phyloP scores from a whole-genome alignment of 2,329 filamentous ascomycete genomes.

The Pseudocercospora macadamiae region DNA sequence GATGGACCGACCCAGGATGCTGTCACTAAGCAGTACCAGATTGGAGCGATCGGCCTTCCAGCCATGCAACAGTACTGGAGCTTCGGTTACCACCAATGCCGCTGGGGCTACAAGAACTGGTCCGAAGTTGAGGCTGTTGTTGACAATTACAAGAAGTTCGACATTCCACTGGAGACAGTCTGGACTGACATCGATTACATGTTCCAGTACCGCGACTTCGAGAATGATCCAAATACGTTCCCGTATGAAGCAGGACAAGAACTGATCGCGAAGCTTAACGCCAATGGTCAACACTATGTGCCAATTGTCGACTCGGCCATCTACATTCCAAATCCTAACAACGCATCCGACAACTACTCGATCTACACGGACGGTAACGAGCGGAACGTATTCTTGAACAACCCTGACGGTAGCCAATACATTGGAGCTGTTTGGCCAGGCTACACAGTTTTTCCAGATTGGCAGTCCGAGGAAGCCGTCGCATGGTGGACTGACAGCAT shows the following conservation, averaged over 20 bases:
- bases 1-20: slow-evolving; percentile 70
- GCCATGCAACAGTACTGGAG: slow-evolving; percentile 81
- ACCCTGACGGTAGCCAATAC: slow-evolving; percentile 40
- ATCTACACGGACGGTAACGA: slow-evolving; percentile 40
- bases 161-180: slow-evolving; percentile 59
- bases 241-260: slow-evolving; percentile 52
- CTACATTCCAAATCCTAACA: slow-evolving; percentile 72
- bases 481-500: slow-evolving; percentile 64
- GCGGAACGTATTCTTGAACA: slow-evolving; percentile 39
- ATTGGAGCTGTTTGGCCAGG: slow-evolving; percentile 57
- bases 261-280: slow-evolving; percentile 58
- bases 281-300: slow-evolving; percentile 60
- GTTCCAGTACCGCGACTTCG: slow-evolving; percentile 63
- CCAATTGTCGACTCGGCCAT: slow-evolving; percentile 67
- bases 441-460: slow-evolving; percentile 65
- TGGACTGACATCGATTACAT: slow-evolving; percentile 59
- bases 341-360: slow-evolving; percentile 64
- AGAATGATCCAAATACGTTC: slow-evolving; percentile 58
- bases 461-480: slow-evolving; percentile 61
- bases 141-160: slow-evolving; percentile 56
- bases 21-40: slow-evolving; percentile 71
- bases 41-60: slow-evolving; percentile 68
- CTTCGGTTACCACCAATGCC: slow-evolving; percentile 80
- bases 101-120: slow-evolving; percentile 81
- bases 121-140: slow-evolving; percentile 63